Evolutionary conservation across 2,329 filamentous ascomycete species (phyloP), one percentile per base, ranked within the genome.

Genomic region (Didymella arachidicola): DNA sequence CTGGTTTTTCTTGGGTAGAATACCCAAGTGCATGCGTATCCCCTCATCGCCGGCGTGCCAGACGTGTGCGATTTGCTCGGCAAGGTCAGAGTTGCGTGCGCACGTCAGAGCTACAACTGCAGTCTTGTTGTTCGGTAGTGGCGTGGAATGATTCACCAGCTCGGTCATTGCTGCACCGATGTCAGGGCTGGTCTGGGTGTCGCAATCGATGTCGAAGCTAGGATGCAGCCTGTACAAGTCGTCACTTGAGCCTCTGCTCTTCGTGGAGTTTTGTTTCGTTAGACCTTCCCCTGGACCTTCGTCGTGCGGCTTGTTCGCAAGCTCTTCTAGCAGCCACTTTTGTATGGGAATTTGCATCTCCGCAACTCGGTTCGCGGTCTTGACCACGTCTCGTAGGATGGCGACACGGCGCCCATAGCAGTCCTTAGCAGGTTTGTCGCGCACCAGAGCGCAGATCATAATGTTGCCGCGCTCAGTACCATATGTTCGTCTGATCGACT

Each of bases 381-480:
- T 54, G 3, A 59, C 41, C 6, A 50, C 62, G n/a, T 68, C 67
- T 22, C 60, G 58, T 5, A 70, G 22, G 26, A 70, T 60, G 3
- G 65, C 66, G 16, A 69, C 54, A 16, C 64, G 55, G 14, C 67
- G 59, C 1, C 65, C 65, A 34, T 68, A 68, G 32, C 67, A 70
- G 34, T 70, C 67, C 3, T 36, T 59, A 10, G 63, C 61, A 1
- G 67, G 67, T 39, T 68, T 60, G 53, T 70, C 67, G 12, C 67
- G 64, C 2, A 70, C 59, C 6, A 70, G 34, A 14, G 66, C 60
- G 43, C 67, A 70, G 8, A 70, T 66, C 30, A 70, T 65, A 38
- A 70, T 65, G 30, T 70, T 70, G 19, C 65, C 66, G n/a, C 64
- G 57, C 43, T 70, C 63, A 8, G 64, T 62, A 36, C 67, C 67